Conservation (phyloP, 164 flowering plant species). For the Brasenia schreberi region DNA sequence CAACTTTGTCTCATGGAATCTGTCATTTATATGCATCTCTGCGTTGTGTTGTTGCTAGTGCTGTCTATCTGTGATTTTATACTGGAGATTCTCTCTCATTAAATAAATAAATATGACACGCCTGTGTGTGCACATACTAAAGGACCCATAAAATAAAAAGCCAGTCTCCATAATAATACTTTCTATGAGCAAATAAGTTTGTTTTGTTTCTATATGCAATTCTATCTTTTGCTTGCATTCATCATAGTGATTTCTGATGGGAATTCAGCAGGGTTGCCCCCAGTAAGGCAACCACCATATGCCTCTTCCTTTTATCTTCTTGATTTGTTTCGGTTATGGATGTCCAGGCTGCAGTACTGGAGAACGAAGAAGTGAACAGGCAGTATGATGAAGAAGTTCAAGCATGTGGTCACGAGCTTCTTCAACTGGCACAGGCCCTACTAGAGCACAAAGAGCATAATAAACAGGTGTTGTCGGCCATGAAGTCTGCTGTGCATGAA, state of each 20-base stretch:
- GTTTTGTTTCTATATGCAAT: neutral
- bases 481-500: constrained; percentile 33
- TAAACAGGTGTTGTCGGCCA: constrained; percentile 34
- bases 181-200: neutral
- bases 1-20: no score
- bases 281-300: no score
- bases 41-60: no score
- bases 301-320: no score
- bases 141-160: no score
- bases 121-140: no score
- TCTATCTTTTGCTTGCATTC: neutral
- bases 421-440: constrained; percentile 46
- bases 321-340: neutral
- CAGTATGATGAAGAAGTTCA: constrained; percentile 53
- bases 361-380: constrained; percentile 34
- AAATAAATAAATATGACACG: no score
- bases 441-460: constrained; percentile 53
- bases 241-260: neutral
- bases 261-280: neutral
- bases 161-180: neutral
- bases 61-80: no score
- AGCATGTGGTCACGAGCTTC: constrained; percentile 41
- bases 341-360: constrained; percentile 30
- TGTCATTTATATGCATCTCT: no score
- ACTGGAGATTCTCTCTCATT: no score